phyloP scores from a whole-genome alignment of 2,329 filamentous ascomycete genomes.

The Ceratocystis cubensis region DNA sequence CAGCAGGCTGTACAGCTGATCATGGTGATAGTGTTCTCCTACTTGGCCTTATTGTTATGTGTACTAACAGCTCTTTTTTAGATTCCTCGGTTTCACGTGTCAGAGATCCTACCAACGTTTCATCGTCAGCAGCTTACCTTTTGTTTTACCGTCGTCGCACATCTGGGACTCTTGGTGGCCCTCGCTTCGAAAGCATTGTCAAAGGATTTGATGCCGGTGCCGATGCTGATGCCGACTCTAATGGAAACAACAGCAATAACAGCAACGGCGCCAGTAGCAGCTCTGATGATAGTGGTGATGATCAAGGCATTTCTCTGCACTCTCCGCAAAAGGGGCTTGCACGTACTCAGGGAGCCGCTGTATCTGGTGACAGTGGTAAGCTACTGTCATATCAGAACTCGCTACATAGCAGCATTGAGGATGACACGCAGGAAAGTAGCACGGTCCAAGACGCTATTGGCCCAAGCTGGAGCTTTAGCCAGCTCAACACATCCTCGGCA shows the following conservation, averaged over 20 bases:
- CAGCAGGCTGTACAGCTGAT: not conserved
- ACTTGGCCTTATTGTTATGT: not conserved
- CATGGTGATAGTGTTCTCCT: no score
- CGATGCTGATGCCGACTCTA: constrained; percentile 32
- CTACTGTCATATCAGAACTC: constrained; percentile 28
- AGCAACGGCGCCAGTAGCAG: constrained; percentile 35
- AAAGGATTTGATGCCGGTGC: constrained; percentile 45
- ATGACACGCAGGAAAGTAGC: constrained; percentile 32
- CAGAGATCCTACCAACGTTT: constrained; percentile 47
- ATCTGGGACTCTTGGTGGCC: constrained; percentile 55
- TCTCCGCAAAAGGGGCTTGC: constrained; percentile 25
- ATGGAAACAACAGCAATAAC: constrained; percentile 55
- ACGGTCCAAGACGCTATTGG: constrained; percentile 27
- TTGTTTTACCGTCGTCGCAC: constrained; percentile 90
- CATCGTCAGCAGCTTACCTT: constrained; percentile 73
- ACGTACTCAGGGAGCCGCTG: not conserved
- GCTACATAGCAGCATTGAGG: constrained; percentile 37
- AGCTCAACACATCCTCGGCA: constrained; percentile 27
- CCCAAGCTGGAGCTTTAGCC: constrained; percentile 38
- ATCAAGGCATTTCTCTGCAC: constrained; percentile 47
- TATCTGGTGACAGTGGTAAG: constrained; percentile 24
- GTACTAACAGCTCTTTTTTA: constrained; percentile 29
- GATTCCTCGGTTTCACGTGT: constrained; percentile 60
- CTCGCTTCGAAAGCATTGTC: constrained; percentile 58
- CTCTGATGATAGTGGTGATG: constrained; percentile 45